Conservation (phyloP, 1,284 basidiomycete genomes). For the Malassezia globosa region DNA sequence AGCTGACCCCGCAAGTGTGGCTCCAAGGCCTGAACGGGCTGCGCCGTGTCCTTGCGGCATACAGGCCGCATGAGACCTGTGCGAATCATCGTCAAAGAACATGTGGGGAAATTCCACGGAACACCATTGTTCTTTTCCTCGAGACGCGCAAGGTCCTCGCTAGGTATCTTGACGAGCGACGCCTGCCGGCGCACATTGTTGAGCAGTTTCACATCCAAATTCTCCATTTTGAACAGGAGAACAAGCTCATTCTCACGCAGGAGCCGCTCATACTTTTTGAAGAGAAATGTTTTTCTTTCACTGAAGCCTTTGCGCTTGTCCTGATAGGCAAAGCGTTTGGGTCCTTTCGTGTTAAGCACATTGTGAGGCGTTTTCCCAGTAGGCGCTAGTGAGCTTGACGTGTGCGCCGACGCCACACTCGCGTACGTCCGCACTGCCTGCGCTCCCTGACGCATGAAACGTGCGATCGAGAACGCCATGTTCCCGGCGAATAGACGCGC, state of each 20-base stretch:
- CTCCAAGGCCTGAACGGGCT: slow-evolving; percentile 2
- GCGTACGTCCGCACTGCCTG: slow-evolving; percentile 12
- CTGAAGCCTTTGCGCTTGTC: slow-evolving; percentile 12
- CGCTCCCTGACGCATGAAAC: no score
- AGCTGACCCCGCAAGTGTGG: slow-evolving; percentile 10
- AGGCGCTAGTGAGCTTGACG: no score
- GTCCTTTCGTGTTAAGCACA: slow-evolving; percentile 1
- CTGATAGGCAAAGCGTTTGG: slow-evolving; percentile 14
- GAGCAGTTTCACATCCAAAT: slow-evolving; percentile 11
- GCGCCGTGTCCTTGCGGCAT: slow-evolving; percentile 1
- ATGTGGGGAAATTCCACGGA: slow-evolving; percentile 7
- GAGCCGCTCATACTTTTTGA: slow-evolving; percentile 9
- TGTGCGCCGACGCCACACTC: neutral
- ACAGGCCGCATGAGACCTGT: slow-evolving; percentile 15
- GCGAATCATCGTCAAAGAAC: slow-evolving; percentile 3
- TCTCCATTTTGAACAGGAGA: slow-evolving; percentile 8
- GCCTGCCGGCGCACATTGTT: slow-evolving; percentile 7
- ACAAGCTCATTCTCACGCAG: slow-evolving; percentile 13
- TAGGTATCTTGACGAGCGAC: neutral
- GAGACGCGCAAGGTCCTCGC: slow-evolving; percentile 2
- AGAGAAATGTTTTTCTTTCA: slow-evolving; percentile 16
- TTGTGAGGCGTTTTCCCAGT: neutral
- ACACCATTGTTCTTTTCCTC: neutral
- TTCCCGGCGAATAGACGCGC: neutral
- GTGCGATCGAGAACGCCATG: neutral